Percentiles rank a stretch among this genome's conserved stretches.
These are phyloP conservation scores for Perkinsela sp. DNA, from an alignment of 208 protist genomes.

Conservation along the genomic window DNA sequence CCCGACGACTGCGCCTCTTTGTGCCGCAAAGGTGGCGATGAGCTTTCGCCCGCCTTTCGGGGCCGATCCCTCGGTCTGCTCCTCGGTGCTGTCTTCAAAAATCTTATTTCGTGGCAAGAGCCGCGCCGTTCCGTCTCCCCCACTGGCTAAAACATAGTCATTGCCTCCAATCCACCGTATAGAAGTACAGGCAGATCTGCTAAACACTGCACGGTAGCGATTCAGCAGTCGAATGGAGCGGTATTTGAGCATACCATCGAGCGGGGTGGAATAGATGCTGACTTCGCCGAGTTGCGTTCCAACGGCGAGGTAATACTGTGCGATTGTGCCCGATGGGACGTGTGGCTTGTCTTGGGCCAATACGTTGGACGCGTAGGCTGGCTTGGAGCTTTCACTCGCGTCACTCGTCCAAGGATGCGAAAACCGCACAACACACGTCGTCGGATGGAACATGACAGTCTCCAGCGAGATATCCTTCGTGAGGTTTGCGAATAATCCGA, in stretches of 20 bases:
- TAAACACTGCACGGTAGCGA: conserved; percentile 3
- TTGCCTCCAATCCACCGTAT: conserved; percentile 52
- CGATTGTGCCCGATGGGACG: background rate
- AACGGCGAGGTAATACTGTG: background rate
- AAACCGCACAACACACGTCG: conserved; percentile 2
- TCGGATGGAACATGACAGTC: conserved; percentile 5
- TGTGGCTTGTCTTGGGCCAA: background rate
- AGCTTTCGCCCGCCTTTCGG: background rate
- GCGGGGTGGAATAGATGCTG: conserved; percentile 3
- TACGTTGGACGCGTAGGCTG: background rate
- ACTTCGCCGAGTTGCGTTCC: conserved; percentile 1
- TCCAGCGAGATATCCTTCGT: conserved; percentile 3
- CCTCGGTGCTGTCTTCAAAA: background rate
- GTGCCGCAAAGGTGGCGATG: conserved; percentile 10
- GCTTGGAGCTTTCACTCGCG: background rate
- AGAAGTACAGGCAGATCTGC: background rate
- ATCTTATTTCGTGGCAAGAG: conserved; percentile 23
- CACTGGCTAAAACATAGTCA: conserved; percentile 39
- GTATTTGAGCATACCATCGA: conserved; percentile 2
- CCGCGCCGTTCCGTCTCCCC: conserved; percentile 52
- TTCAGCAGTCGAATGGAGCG: conserved; percentile 4
- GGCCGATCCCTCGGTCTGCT: background rate
- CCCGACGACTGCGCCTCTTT: conserved; percentile 44
- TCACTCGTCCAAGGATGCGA: background rate
- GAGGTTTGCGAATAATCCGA: conserved; percentile 3